Evolutionary conservation across 495 filamentous ascomycete genomes (phyloP).

Genomic region (Elasticomyces elasticus): DNA sequence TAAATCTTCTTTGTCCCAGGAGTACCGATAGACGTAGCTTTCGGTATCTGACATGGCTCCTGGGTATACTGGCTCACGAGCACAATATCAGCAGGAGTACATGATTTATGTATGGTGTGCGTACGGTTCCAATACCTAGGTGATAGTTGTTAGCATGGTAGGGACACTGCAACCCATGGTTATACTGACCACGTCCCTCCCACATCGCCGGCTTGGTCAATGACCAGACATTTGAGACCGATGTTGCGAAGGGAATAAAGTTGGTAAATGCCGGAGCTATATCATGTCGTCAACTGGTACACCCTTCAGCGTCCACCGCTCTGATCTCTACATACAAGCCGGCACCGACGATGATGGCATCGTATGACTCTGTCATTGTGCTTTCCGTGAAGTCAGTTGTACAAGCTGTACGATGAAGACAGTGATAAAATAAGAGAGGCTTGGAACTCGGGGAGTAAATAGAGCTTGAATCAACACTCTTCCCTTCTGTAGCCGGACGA

Average conservation of each 20-base stretch:
- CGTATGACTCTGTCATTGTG: conserved; percentile 3
- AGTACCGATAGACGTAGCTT: conserved; percentile 20
- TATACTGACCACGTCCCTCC: conserved; percentile 14
- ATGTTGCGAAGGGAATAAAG: conserved; percentile 1
- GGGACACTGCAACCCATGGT: not conserved
- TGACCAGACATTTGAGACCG: conserved; percentile 16
- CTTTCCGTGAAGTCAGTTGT: not conserved
- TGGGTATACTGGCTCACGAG: conserved; percentile 5
- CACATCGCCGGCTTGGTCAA: conserved; percentile 13
- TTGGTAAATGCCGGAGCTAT: conserved; percentile 14
- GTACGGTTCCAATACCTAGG: not conserved
- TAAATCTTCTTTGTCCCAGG: conserved; percentile 23
- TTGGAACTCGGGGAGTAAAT: no score
- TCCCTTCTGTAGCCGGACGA: no score
- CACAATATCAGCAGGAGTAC: not conserved
- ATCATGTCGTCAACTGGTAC: no score
- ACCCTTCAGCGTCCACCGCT: not conserved
- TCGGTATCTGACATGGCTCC: conserved; percentile 19
- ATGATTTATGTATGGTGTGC: no score
- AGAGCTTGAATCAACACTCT: no score
- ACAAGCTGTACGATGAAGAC: not conserved
- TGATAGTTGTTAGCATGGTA: not conserved
- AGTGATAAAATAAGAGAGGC: no score
- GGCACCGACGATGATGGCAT: conserved; percentile 20
- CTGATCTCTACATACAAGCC: conserved; percentile 6